phyloP scores from a whole-genome alignment of 148 eudicot genomes.

The Rhododendron ovatum region DNA sequence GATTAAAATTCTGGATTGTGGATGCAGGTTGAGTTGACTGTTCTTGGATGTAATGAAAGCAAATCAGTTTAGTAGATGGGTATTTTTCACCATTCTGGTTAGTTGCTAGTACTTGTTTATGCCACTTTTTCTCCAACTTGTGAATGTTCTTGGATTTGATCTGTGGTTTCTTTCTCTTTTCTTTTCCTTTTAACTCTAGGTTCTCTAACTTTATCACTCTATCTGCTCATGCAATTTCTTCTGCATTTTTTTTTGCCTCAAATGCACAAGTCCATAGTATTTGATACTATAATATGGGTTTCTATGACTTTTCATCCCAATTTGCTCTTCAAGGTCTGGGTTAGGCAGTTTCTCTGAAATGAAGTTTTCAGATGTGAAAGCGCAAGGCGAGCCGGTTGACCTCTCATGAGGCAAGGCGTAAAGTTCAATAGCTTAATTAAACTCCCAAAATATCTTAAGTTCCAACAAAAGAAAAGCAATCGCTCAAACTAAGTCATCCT shows the following conservation, averaged over 20 bases:
- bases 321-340: neutral
- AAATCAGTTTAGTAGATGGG: neutral
- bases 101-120: neutral
- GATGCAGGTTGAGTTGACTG: constrained; percentile 13
- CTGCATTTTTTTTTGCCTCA: neutral
- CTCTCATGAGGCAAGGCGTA: neutral
- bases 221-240: neutral
- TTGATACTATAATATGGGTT: neutral
- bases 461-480: no score
- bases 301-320: neutral
- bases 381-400: neutral
- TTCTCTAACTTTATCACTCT: neutral
- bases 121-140: neutral
- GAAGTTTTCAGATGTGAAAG: neutral
- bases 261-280: neutral
- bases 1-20: neutral
- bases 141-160: constrained; percentile 6
- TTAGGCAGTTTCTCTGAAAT: neutral
- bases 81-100: neutral
- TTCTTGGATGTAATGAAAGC: neutral
- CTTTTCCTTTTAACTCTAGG: neutral
- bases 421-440: neutral
- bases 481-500: no score
- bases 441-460: no score
- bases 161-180: neutral